A percentile compares a stretch with the other conserved stretches of the same genome.
Evolutionary conservation across 495 filamentous ascomycete species (phyloP).

Genomic region (Xylaria grammica): DNA sequence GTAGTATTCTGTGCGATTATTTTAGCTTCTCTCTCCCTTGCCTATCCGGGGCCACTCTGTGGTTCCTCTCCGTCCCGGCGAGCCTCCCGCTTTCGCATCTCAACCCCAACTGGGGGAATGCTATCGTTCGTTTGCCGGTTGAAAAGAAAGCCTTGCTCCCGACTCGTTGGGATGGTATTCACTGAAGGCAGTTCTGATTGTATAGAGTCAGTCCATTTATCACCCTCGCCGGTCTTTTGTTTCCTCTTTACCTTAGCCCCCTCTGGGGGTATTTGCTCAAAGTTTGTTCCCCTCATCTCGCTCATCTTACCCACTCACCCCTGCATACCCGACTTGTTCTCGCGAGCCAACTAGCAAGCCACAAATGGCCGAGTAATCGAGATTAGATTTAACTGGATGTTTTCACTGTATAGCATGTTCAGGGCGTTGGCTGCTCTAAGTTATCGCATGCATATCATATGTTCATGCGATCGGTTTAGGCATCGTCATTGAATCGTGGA

Average conservation of each 20-base stretch:
- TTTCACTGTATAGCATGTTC: neutral
- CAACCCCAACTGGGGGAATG: neutral
- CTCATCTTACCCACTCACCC: constrained; percentile 24
- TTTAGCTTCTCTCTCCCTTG: constrained; percentile 14
- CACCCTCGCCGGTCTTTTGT: neutral
- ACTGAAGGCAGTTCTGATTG: neutral
- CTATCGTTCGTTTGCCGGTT: neutral
- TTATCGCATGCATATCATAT: constrained; percentile 18
- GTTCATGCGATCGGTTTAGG: constrained; percentile 11
- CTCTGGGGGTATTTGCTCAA: constrained; percentile 10
- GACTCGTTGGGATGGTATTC: neutral
- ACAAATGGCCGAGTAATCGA: constrained; percentile 18
- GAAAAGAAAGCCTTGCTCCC: constrained; percentile 6
- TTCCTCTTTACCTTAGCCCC: neutral
- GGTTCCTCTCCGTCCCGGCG: constrained; percentile 1
- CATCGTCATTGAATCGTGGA: constrained; percentile 11
- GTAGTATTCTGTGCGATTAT: neutral
- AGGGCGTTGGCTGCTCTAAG: constrained; percentile 9
- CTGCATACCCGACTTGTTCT: constrained; percentile 20
- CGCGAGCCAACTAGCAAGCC: constrained; percentile 15
- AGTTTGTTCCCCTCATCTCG: constrained; percentile 22
- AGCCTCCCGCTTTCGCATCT: neutral
- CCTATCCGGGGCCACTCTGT: constrained; percentile 13
- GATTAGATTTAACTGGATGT: constrained; percentile 17
- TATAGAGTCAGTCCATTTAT: neutral